Base-by-base conservation (phyloP, 2,329 filamentous ascomycete genomes). In the Scorias spongiosa region DNA sequence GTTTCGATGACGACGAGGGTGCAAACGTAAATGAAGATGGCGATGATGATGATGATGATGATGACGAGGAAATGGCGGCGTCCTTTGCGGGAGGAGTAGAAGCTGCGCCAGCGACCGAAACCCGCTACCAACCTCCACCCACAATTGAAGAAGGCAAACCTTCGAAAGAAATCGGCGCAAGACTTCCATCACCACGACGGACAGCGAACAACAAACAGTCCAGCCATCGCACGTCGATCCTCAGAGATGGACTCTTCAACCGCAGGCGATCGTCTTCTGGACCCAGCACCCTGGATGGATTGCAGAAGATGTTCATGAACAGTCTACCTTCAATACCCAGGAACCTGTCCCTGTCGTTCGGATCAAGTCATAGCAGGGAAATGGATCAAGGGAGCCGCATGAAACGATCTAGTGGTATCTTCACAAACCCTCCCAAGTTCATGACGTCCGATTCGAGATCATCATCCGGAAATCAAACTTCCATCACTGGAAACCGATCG, bases 101-200 rank as follows among this genome's bases (percentile, higher is more conserved):
- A 26, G 4, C 34, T 4, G 17, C 34, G 9, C 34, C 34, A 17
- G 12, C 12, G 8, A 9, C 34, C 4, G 8, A n/a, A 17, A 4
- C 34, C 9, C 17, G 6, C 17, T 37, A n/a, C 17, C 12, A 37
- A 4, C 34, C 17, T 17, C 34, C 34, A 37, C 17, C 17, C 12
- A 17, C 34, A 37, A 17, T n/a, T 4, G 4, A 37, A 37, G 12
- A 26, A 26, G 20, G 20, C 20, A 26, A 26, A 26, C 20, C 20
- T 26, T 26, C 20, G 20, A 26, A 26, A 26, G 20, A 26, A 4
- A 7, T 26, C 20, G 20, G 49, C 10, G 49, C 49, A 17, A 57
- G 59, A 11, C 49, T 67, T 17, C 66, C 67, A 39, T 69, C 67
- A n/a, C 66, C 67, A 14, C 69, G 66, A 66, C 60, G 62, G 17